Conservation (phyloP, 2,329 filamentous ascomycete genomes). For the Nemania sp. region DNA sequence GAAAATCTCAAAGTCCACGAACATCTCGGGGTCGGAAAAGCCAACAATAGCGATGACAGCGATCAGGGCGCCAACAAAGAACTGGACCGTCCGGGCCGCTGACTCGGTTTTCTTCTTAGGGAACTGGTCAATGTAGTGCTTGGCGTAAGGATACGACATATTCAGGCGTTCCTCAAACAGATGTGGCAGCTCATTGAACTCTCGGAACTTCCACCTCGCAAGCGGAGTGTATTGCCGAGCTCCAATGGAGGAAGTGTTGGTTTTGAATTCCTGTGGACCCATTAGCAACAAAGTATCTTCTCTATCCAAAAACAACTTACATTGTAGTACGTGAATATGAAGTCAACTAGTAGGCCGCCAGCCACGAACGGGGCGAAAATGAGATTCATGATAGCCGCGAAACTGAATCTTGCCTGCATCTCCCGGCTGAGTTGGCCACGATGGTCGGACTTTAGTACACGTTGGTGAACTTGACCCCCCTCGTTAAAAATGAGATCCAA, state of each 20-base stretch:
- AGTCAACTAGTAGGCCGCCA: constrained; percentile 86
- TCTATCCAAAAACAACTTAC: constrained; percentile 58
- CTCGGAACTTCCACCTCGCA: constrained; percentile 97
- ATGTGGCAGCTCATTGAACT: constrained; percentile 97
- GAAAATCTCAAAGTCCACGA: constrained; percentile 92
- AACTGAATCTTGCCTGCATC: constrained; percentile 80
- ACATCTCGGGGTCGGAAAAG: constrained; percentile 89
- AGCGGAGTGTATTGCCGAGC: constrained; percentile 91
- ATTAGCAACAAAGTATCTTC: constrained; percentile 37
- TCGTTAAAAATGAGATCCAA: constrained; percentile 95
- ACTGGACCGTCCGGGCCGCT: constrained; percentile 84
- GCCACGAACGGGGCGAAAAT: constrained; percentile 88
- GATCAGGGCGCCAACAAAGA: constrained; percentile 86
- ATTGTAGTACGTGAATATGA: constrained; percentile 96
- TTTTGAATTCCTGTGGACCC: constrained; percentile 85
- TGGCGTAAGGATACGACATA: constrained; percentile 95
- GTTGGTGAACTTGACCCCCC: constrained; percentile 84
- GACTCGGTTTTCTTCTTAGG: constrained; percentile 95
- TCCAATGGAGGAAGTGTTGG: constrained; percentile 88
- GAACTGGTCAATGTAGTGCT: constrained; percentile 93
- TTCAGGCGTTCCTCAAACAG: constrained; percentile 90
- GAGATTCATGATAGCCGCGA: constrained; percentile 87
- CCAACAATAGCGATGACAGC: constrained; percentile 87
- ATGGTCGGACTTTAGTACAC: constrained; percentile 87
- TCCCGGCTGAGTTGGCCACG: constrained; percentile 82